phyloP scores from a whole-genome alignment of 2,329 filamentous ascomycete genomes.

The Pseudogymnoascus sp. region DNA sequence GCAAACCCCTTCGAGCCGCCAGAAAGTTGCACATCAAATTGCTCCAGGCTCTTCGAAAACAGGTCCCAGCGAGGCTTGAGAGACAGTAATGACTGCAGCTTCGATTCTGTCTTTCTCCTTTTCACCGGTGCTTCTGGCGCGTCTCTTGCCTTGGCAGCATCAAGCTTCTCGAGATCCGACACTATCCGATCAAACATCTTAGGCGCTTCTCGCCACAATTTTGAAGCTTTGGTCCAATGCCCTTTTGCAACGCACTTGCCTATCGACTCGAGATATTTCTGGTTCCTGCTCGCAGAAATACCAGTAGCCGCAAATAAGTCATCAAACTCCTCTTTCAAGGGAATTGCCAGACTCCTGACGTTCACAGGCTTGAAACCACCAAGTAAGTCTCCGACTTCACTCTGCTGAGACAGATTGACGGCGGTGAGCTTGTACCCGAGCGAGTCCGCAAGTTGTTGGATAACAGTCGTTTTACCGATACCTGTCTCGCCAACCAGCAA shows the following conservation, averaged over 20 bases:
- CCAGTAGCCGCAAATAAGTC: conserved; percentile 76
- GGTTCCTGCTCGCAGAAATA: conserved; percentile 81
- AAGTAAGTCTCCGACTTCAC: conserved; percentile 89
- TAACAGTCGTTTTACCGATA: conserved; percentile 93
- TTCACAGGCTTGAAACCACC: conserved; percentile 97
- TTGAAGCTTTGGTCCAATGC: conserved; percentile 81
- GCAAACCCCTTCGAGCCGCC: conserved; percentile 70
- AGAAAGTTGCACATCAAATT: conserved; percentile 73
- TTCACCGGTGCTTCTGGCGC: conserved; percentile 60
- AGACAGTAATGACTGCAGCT: conserved; percentile 53
- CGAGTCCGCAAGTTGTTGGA: conserved; percentile 81
- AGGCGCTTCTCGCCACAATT: conserved; percentile 80
- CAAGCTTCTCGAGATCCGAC: conserved; percentile 42
- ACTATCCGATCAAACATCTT: conserved; percentile 75
- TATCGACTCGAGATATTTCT: conserved; percentile 74
- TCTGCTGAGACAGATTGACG: conserved; percentile 96
- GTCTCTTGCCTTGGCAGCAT: conserved; percentile 30
- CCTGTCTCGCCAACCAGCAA: conserved; percentile 97
- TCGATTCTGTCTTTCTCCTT: conserved; percentile 56
- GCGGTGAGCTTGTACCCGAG: conserved; percentile 82
- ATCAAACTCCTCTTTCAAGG: conserved; percentile 89
- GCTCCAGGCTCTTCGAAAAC: conserved; percentile 66
- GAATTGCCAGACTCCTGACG: conserved; percentile 76
- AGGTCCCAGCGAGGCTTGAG: conserved; percentile 65
- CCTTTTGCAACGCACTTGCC: conserved; percentile 70